These are phyloP conservation scores for Pseudopithomyces maydicus DNA, from an alignment of 2,329 filamentous ascomycete species.

Conservation along the genomic window DNA sequence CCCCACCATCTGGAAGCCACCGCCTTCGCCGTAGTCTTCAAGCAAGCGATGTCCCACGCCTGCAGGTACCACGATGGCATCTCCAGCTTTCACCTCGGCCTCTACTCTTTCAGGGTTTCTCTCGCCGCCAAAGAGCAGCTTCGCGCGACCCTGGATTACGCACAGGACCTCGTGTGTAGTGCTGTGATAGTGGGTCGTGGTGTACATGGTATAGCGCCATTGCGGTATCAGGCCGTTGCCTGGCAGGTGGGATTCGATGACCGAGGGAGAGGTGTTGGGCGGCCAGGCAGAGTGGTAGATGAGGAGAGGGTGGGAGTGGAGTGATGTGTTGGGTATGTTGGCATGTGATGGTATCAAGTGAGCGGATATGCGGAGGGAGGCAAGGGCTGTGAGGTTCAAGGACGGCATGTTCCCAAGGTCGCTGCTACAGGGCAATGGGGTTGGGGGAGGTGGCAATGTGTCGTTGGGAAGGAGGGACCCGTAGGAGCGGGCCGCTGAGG, in stretches of 20 bases:
- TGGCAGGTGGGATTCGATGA: conserved; percentile 62
- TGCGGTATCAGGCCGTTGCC: conserved; percentile 61
- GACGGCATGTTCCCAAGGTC: conserved; percentile 13
- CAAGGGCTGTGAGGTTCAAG: conserved; percentile 49
- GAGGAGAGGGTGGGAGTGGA: conserved; percentile 66
- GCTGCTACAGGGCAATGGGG: too few species aligned
- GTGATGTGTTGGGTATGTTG: conserved; percentile 67
- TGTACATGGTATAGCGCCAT: conserved; percentile 73
- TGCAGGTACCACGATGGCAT: conserved; percentile 68
- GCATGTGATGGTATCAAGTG: conserved; percentile 64
- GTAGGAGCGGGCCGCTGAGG: too few species aligned
- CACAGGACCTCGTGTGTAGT: conserved; percentile 70
- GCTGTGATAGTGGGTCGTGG: conserved; percentile 67
- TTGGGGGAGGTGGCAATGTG: neutral
- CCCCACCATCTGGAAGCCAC: conserved; percentile 68
- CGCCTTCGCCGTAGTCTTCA: conserved; percentile 56
- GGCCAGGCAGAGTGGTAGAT: conserved; percentile 68
- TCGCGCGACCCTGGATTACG: conserved; percentile 62
- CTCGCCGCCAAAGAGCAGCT: conserved; percentile 69
- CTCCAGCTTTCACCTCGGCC: conserved; percentile 59
- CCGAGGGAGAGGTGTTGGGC: conserved; percentile 48
- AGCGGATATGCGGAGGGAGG: conserved; percentile 60
- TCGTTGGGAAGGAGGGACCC: too few species aligned
- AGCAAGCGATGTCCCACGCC: conserved; percentile 68
- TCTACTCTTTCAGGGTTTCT: conserved; percentile 58